These are phyloP conservation scores for Pulveroboletus sp. DNA, from an alignment of 768 basidiomycete genomes.

Conservation along the genomic window DNA sequence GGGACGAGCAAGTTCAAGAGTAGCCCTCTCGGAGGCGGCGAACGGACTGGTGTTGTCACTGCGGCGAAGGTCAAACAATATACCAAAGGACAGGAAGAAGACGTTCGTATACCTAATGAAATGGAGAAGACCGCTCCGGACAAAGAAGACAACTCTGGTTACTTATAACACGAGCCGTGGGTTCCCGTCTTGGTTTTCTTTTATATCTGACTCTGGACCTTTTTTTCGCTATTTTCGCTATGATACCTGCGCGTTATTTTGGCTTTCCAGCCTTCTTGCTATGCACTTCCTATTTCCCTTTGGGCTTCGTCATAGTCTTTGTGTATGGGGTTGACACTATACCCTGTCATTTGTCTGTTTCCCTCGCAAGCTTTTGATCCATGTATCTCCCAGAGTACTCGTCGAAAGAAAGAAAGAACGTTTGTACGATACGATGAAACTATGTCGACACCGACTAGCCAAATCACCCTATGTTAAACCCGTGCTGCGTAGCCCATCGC, in stretches of 20 bases:
- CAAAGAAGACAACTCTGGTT: slow-evolving; percentile 29
- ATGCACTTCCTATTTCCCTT: neutral
- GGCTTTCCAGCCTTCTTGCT: neutral
- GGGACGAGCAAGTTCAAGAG: slow-evolving; percentile 68
- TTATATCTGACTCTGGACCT: neutral
- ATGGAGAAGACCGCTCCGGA: slow-evolving; percentile 34
- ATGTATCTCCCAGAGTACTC: neutral
- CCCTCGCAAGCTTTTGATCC: neutral
- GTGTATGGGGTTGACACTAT: slow-evolving; percentile 15
- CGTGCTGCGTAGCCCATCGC: slow-evolving; percentile 17
- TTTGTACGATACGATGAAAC: neutral
- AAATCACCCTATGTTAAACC: neutral
- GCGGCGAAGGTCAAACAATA: slow-evolving; percentile 47
- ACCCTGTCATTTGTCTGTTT: neutral
- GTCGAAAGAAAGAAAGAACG: neutral
- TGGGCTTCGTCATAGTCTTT: neutral
- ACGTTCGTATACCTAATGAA: slow-evolving; percentile 34
- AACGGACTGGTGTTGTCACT: slow-evolving; percentile 42
- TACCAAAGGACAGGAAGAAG: slow-evolving; percentile 20
- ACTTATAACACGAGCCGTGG: slow-evolving; percentile 17
- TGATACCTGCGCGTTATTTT: neutral
- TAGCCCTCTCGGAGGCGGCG: slow-evolving; percentile 55
- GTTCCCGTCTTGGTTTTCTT: neutral
- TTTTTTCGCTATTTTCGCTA: neutral
- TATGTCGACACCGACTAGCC: neutral